Evolutionary conservation across 495 filamentous ascomycete genomes (phyloP).

Genomic region (Aspergillus ellipticus): DNA sequence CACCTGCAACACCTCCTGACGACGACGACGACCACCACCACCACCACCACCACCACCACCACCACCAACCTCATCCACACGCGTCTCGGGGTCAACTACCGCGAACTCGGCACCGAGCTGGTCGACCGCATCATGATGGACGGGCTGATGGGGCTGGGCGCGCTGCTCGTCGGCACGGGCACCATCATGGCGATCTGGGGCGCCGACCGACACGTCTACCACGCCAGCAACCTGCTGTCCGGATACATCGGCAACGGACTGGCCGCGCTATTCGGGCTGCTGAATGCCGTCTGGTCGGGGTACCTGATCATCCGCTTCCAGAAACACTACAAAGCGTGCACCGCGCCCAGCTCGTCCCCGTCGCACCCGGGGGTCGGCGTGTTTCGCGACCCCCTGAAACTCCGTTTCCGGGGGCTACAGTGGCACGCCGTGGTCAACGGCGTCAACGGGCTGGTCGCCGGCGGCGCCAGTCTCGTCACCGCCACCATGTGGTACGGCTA

Average conservation of each 20-base stretch:
- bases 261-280: constrained; percentile 21
- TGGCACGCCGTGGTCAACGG: constrained; percentile 41
- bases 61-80: constrained; percentile 14
- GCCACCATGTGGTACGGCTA: constrained; percentile 50
- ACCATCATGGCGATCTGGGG: constrained; percentile 51
- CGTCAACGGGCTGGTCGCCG: constrained; percentile 42
- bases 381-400: constrained; percentile 21
- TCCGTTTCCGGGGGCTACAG: constrained; percentile 34
- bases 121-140: constrained; percentile 46
- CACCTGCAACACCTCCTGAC: constrained; percentile 1
- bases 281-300: constrained; percentile 43
- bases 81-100: constrained; percentile 5
- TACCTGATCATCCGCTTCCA: constrained; percentile 36
- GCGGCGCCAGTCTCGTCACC: constrained; percentile 48
- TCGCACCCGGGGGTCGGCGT: not conserved
- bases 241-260: constrained; percentile 30
- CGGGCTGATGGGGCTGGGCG: constrained; percentile 40
- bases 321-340: constrained; percentile 21
- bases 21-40: not conserved
- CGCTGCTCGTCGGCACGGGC: constrained; percentile 44
- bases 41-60: not conserved
- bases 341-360: not conserved
- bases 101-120: constrained; percentile 38
- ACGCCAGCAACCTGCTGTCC: constrained; percentile 46
- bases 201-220: constrained; percentile 33